These are phyloP conservation scores for Coemansia sp. DNA, from an alignment of 192 early-diverging fungal genomes.

Conservation along the genomic window DNA sequence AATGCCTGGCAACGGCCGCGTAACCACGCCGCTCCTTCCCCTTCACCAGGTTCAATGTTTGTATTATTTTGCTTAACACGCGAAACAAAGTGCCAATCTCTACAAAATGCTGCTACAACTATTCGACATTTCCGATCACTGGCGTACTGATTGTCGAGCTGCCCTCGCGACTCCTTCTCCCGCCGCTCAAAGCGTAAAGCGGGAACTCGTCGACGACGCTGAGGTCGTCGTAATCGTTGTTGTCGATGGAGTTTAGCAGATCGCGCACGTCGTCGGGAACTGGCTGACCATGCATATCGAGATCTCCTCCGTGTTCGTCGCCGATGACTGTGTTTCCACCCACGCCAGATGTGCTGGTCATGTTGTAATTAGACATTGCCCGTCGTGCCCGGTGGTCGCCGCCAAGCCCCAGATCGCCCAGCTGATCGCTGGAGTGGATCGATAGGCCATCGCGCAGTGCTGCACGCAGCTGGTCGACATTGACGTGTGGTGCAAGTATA, in stretches of 20 bases:
- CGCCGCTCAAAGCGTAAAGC: not conserved
- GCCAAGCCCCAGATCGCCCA: not conserved
- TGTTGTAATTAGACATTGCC: not conserved
- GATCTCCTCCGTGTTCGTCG: not conserved
- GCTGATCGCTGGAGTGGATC: slow-evolving; percentile 22
- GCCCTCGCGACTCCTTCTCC: not conserved
- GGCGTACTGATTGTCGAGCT: slow-evolving; percentile 43
- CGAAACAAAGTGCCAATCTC: too few relatives aligned
- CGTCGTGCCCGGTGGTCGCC: not conserved
- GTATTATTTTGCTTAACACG: too few relatives aligned
- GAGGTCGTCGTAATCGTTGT: not conserved
- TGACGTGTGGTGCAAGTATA: slow-evolving; percentile 28
- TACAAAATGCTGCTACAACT: too few relatives aligned
- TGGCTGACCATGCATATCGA: slow-evolving; percentile 16
- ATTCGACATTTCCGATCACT: slow-evolving; percentile 31
- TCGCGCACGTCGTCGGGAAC: slow-evolving; percentile 43
- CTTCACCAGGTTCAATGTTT: not conserved
- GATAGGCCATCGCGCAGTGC: slow-evolving; percentile 38
- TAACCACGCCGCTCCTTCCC: not conserved
- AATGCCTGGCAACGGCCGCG: slow-evolving; percentile 68
- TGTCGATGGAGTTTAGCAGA: slow-evolving; percentile 43
- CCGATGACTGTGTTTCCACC: not conserved
- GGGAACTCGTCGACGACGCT: not conserved
- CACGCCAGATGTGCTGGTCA: not conserved
- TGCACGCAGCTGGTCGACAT: slow-evolving; percentile 46